Base-by-base conservation (phyloP, 2,329 filamentous ascomycete species). In the Trematosphaeria pertusa region DNA sequence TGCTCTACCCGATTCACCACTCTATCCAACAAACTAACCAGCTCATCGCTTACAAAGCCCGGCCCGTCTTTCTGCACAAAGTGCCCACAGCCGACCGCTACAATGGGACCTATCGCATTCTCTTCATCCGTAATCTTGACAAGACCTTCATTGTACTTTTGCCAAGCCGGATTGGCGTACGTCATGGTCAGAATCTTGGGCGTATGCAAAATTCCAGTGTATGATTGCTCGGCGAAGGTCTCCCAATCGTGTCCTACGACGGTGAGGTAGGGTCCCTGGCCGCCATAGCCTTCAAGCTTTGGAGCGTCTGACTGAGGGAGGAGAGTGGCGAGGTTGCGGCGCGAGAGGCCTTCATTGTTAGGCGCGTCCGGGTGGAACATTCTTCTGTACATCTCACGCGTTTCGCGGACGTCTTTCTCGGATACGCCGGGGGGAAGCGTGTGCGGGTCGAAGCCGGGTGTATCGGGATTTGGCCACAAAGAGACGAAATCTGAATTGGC, bases 11-110 rank as follows among this genome's bases (percentile, higher is more conserved):
- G 55, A 47, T 70, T 71, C 18, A 69, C 65, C 3, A 70, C 62
- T 8, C 69, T 50, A 50, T 72, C 69, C 43, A 72, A 42, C 45
- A 72, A 46, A 39, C 50, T 59, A 11, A 58, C 58, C 45, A 72
- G 31, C 50, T 71, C 67, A 41, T 64, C 62, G 28, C 58, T 59
- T 17, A 70, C 68, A 45, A 70, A 71, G 1, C 47, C 65, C 3
- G 82, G 81, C 20, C 78, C 75, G 49, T 84, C 81, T 26, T 67
- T 71, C 53, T 84, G 82, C 18, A 85, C 75, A 46, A 83, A 83
- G 61, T 83, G 80, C 0, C 80, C 80, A 24, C 78, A 79, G 0
- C 73, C 71, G 6, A 72, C 66, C 1, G 79, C 80, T 32, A 78
- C 73, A 10, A 81, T 56, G 2, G 75, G 76, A 0, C 77, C 77